Conservation (phyloP, 1,284 basidiomycete genomes). For the Spongiforma sp. region DNA sequence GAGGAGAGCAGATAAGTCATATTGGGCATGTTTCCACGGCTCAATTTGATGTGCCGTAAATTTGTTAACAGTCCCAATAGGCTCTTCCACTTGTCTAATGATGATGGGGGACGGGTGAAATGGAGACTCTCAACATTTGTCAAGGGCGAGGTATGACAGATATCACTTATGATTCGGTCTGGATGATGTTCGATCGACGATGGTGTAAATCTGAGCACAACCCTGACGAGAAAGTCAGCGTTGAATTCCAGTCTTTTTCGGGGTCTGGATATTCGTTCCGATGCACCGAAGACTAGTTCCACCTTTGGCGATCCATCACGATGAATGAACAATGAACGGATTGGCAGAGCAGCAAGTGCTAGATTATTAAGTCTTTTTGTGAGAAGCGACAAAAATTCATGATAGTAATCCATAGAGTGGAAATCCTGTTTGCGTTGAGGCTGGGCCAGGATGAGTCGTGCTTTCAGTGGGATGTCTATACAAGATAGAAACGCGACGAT, state of each 20-base stretch:
- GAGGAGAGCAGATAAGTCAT: background rate
- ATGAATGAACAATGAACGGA: background rate
- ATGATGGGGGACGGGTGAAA: background rate
- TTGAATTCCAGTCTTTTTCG: too few species aligned
- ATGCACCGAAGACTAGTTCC: background rate
- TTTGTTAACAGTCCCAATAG: background rate
- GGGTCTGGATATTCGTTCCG: background rate
- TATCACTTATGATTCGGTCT: background rate
- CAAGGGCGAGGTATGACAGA: background rate
- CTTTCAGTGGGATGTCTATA: background rate
- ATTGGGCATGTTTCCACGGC: background rate
- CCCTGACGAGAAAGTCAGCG: too few species aligned
- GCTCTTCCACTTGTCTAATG: background rate
- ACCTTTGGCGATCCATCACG: fast-evolving
- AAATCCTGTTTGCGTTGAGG: too few species aligned
- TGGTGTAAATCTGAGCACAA: too few species aligned
- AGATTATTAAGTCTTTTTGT: background rate
- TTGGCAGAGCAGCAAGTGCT: background rate
- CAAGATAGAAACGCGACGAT: slow-evolving; percentile 9
- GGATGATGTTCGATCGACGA: too few species aligned
- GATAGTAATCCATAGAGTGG: background rate
- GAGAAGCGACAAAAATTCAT: background rate
- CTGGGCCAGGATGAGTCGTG: background rate
- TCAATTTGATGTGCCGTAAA: background rate
- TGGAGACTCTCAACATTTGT: background rate